Evolutionary conservation across 768 basidiomycete genomes (phyloP).

Genomic region (Phanerodontia chrysosporium): DNA sequence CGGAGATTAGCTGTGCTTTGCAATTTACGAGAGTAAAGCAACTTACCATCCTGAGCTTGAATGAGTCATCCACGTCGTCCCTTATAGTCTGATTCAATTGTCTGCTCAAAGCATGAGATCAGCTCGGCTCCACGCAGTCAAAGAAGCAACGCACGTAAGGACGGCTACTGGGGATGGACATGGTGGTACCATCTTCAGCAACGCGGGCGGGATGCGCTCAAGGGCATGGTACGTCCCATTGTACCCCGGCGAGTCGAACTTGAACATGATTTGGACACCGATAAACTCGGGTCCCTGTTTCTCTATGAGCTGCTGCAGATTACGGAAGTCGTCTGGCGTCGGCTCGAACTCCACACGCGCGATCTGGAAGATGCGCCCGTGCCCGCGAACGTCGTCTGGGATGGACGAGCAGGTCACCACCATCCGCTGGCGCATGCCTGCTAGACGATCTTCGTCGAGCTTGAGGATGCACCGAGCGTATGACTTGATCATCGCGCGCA

Average conservation of each 20-base stretch:
- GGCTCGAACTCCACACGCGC: background rate
- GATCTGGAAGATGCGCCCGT: constrained; percentile 3
- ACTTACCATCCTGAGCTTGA: constrained; percentile 1
- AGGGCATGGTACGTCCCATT: background rate
- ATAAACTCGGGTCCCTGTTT: background rate
- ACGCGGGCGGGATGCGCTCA: background rate
- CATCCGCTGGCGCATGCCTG: constrained; percentile 1
- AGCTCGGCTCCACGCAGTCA: background rate
- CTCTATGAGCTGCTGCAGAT: background rate
- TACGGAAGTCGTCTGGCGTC: background rate
- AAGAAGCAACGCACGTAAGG: background rate
- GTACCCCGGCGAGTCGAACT: background rate
- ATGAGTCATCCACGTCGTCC: background rate
- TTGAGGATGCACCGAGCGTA: background rate
- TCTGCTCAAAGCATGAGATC: background rate
- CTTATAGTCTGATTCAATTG: background rate
- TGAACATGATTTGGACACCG: constrained; percentile 1
- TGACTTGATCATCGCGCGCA: background rate
- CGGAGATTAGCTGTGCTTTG: background rate
- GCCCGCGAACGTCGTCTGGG: background rate
- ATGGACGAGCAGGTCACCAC: background rate
- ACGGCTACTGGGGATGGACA: background rate
- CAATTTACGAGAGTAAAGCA: background rate
- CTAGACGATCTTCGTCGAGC: constrained; percentile 1
- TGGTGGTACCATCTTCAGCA: background rate